These are phyloP conservation scores for Noccaea bulbosa DNA, from an alignment of 345 rosid genomes.

Conservation along the genomic window DNA sequence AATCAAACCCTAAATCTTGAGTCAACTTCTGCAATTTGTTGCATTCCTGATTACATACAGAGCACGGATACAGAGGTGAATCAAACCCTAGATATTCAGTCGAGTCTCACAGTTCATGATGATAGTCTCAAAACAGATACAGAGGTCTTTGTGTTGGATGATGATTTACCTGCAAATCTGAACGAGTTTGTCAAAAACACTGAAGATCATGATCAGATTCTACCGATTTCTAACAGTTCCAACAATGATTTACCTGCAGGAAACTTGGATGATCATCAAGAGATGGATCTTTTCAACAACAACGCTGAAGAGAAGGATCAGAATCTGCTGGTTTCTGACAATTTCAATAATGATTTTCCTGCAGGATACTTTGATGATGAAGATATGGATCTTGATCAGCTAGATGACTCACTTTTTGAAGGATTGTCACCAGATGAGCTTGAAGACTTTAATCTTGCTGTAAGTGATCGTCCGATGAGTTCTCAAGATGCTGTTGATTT, in stretches of 20 bases:
- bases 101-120: background rate
- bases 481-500: too few relatives aligned
- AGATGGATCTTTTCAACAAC: background rate
- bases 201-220: background rate
- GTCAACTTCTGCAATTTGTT: too few relatives aligned
- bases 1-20: background rate
- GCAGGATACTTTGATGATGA: too few relatives aligned
- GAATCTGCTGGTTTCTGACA: background rate
- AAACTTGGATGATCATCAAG: slow-evolving; percentile 14
- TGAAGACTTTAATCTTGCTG: background rate
- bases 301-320: too few relatives aligned
- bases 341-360: too few relatives aligned
- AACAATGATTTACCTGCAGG: background rate
- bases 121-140: background rate
- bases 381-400: background rate
- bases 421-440: background rate
- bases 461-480: too few relatives aligned
- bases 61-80: too few relatives aligned
- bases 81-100: background rate
- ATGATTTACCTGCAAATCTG: background rate
- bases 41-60: too few relatives aligned
- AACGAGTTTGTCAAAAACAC: background rate
- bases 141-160: background rate
- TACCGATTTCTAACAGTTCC: background rate
- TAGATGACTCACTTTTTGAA: background rate